These are phyloP conservation scores for Trifolium dubium DNA, from an alignment of 306 rosid species.

Conservation along the genomic window DNA sequence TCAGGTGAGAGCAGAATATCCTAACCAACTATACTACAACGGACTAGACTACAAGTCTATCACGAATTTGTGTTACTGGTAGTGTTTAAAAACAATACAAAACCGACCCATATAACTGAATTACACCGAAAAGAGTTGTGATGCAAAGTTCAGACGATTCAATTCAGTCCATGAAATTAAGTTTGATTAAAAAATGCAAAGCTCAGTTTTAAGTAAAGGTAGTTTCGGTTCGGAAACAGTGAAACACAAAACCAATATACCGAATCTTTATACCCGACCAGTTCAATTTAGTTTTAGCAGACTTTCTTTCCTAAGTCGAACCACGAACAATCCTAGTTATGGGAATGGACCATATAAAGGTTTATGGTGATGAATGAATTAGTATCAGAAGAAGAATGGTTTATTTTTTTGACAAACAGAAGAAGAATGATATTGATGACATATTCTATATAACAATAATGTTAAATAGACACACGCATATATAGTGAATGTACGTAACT, in stretches of 20 bases:
- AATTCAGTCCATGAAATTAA: background rate
- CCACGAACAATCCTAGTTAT: background rate
- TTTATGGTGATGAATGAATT: conserved; percentile 2
- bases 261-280: too few species aligned
- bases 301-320: too few species aligned
- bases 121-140: background rate
- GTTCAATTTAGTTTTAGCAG: background rate
- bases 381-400: conserved; percentile 1
- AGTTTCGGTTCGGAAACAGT: too few species aligned
- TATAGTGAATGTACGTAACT: background rate
- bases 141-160: too few species aligned
- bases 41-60: too few species aligned
- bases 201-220: too few species aligned
- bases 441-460: background rate
- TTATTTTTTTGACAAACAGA: too few species aligned
- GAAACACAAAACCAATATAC: too few species aligned
- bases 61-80: background rate
- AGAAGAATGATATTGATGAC: conserved; percentile 14
- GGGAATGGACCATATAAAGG: background rate
- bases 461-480: background rate
- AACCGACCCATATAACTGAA: background rate
- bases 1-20: background rate
- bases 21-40: background rate
- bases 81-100: background rate
- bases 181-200: too few species aligned